Evolutionary conservation across 352 stramenopile species (phyloP).

Genomic region (Phytophthora parvispora): DNA sequence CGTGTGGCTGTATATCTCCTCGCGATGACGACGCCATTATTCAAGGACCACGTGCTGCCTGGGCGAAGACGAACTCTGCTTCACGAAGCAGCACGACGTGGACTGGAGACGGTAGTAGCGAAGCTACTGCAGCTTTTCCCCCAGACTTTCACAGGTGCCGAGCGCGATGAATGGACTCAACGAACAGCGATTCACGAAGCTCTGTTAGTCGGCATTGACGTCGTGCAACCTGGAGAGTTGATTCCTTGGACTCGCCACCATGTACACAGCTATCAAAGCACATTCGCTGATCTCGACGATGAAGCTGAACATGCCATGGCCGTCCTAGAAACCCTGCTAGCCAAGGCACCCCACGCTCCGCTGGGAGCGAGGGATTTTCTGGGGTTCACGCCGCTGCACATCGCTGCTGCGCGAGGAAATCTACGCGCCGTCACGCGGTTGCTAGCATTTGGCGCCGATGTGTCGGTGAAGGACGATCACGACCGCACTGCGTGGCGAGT

Average conservation of each 20-base stretch:
- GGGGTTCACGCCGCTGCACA: slow-evolving; percentile 69
- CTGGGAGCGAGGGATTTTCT: slow-evolving; percentile 65
- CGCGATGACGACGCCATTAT: slow-evolving; percentile 61
- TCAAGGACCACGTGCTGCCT: slow-evolving; percentile 22
- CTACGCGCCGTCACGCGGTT: slow-evolving; percentile 48
- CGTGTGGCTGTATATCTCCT: slow-evolving; percentile 67
- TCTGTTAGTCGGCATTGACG: slow-evolving; percentile 32
- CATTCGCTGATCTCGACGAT: slow-evolving; percentile 6
- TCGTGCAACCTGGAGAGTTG: slow-evolving; percentile 27
- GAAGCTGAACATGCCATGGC: slow-evolving; percentile 40
- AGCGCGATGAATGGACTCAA: slow-evolving; percentile 57
- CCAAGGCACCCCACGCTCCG: slow-evolving; percentile 35
- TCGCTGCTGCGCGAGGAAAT: slow-evolving; percentile 59
- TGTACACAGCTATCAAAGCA: slow-evolving; percentile 6
- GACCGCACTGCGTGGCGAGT: slow-evolving; percentile 71
- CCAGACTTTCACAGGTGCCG: slow-evolving; percentile 40
- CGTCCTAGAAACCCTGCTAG: slow-evolving; percentile 43
- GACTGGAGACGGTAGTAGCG: slow-evolving; percentile 47
- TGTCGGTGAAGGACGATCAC: slow-evolving; percentile 48
- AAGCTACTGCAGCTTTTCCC: slow-evolving; percentile 72
- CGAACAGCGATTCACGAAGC: slow-evolving; percentile 61
- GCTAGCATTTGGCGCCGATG: slow-evolving; percentile 58
- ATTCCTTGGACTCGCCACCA: slow-evolving; percentile 35
- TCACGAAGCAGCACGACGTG: slow-evolving; percentile 54
- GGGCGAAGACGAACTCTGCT: slow-evolving; percentile 52